These are phyloP conservation scores for Lophiotrema nucula DNA, from an alignment of 495 filamentous ascomycete genomes.

Conservation along the genomic window DNA sequence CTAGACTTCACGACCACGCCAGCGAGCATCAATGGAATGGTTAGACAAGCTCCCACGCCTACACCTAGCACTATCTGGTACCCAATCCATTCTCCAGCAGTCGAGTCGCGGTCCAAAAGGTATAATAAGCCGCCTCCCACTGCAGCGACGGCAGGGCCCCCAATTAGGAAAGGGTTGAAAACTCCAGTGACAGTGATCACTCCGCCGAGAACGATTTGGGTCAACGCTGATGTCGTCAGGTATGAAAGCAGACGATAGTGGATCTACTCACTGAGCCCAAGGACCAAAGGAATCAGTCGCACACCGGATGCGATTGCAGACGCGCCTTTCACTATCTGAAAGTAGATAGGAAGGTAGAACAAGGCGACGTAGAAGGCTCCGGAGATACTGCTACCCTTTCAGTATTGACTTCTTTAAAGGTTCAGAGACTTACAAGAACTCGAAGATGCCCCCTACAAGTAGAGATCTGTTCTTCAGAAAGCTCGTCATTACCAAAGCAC, in stretches of 20 bases:
- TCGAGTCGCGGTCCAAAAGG: background rate
- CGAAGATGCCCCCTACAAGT: slow-evolving; percentile 2
- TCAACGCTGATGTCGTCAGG: background rate
- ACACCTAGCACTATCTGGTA: slow-evolving; percentile 6
- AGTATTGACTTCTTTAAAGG: background rate
- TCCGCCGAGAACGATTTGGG: background rate
- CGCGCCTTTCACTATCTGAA: slow-evolving; percentile 4
- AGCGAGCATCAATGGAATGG: background rate
- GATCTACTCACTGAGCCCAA: background rate
- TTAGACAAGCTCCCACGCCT: background rate
- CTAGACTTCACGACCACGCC: background rate
- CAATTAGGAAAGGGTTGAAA: background rate
- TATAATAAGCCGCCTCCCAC: background rate
- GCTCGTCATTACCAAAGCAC: background rate
- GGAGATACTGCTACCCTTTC: background rate
- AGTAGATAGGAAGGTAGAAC: slow-evolving; percentile 7
- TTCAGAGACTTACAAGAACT: slow-evolving; percentile 3
- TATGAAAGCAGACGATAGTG: background rate
- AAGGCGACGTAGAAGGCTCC: slow-evolving; percentile 1
- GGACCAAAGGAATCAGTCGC: background rate
- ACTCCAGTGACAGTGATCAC: background rate
- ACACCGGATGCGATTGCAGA: slow-evolving; percentile 1
- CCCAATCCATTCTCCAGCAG: background rate
- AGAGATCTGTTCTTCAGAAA: slow-evolving; percentile 4
- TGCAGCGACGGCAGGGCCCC: background rate